A percentile compares a stretch with the other conserved stretches of the same genome.
These are phyloP conservation scores for Hypoxylon sp. DNA, from an alignment of 2,329 filamentous ascomycete species.

Conservation along the genomic window DNA sequence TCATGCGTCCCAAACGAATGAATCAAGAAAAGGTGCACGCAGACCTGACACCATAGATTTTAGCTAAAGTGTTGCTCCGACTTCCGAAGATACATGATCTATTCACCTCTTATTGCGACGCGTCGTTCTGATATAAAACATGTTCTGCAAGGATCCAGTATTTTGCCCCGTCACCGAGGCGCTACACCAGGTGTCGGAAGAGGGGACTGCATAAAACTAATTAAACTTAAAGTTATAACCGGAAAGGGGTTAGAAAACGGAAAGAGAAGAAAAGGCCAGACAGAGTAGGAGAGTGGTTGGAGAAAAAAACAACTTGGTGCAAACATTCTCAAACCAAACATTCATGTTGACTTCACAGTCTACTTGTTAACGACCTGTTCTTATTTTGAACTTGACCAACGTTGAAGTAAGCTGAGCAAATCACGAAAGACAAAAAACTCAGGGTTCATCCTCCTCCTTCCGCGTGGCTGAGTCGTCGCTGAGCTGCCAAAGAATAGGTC, in stretches of 20 bases:
- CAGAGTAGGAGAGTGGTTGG: slow-evolving; percentile 5
- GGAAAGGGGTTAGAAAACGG: slow-evolving; percentile 27
- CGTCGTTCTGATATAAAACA: slow-evolving; percentile 38
- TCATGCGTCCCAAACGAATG: too few relatives aligned
- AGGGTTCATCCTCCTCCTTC: slow-evolving; percentile 20
- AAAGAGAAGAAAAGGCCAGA: slow-evolving; percentile 11
- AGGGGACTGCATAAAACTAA: slow-evolving; percentile 36
- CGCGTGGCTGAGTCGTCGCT: slow-evolving; percentile 38
- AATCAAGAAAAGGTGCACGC: too few relatives aligned
- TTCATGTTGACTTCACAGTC: slow-evolving; percentile 14
- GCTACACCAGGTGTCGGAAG: slow-evolving; percentile 14
- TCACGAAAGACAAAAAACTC: slow-evolving; percentile 14
- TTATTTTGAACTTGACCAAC: slow-evolving; percentile 23
- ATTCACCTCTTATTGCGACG: slow-evolving; percentile 31
- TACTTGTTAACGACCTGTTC: slow-evolving; percentile 16
- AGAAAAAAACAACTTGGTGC: too few relatives aligned
- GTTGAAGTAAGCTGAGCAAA: slow-evolving; percentile 25
- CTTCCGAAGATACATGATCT: slow-evolving; percentile 18
- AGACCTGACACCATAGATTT: too few relatives aligned
- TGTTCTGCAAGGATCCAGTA: slow-evolving; percentile 38
- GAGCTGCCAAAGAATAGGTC: slow-evolving; percentile 16
- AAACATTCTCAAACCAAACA: too few relatives aligned
- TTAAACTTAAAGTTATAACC: slow-evolving; percentile 34
- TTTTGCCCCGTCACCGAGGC: slow-evolving; percentile 28
- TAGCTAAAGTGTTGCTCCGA: slow-evolving; percentile 4